Evolutionary conservation across 2,329 filamentous ascomycete species (phyloP), one percentile per base, ranked within the genome.

Genomic region (Anthostomella pinea): DNA sequence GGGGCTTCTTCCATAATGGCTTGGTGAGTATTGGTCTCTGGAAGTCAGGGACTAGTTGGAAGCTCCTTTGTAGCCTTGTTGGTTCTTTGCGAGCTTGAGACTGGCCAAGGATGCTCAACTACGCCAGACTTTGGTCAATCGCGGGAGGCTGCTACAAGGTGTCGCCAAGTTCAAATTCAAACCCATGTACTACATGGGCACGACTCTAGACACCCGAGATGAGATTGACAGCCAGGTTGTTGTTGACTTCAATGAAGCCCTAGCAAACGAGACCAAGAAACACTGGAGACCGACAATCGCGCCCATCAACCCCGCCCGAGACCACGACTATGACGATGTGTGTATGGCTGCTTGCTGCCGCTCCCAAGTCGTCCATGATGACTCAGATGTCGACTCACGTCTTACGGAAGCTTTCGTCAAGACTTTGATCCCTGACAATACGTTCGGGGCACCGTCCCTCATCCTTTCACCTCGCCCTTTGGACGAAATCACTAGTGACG

Each of bases 141-240:
- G 46, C 6, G 43, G 48, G 2, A 22, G 30, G 51, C 31, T 22
- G n/a, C 41, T 54, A 6, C 27, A 49, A 2, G 14, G 26, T 6
- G 38, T 45, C 5, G 11, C 30, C 0, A 27, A 13, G 0, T 25
- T 46, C 3, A 27, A 13, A 0, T 25, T 46, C 3, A 48, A 49
- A 8, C 52, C 49, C 6, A 55, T 57, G 52, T 44, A 55, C 16
- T 57, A 58, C 19, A 37, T 20, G 1, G 56, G 56, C 2, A 30
- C 43, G 0, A 47, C 52, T 0, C 8, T 57, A 4, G 43, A 45
- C 0, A 33, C 39, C 2, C 24, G 35, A 1, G 55, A 58, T 3
- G 53, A 59, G 5, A 41, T 57, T 3, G 55, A 58, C 20, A 56
- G 56, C 15, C 52, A 57, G 31, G 51, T 59, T 1, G 46, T 59